Percentiles rank a stretch among this genome's conserved stretches.
Evolutionary conservation across 2,329 filamentous ascomycete genomes (phyloP).

Genomic region (Alternaria viburni): DNA sequence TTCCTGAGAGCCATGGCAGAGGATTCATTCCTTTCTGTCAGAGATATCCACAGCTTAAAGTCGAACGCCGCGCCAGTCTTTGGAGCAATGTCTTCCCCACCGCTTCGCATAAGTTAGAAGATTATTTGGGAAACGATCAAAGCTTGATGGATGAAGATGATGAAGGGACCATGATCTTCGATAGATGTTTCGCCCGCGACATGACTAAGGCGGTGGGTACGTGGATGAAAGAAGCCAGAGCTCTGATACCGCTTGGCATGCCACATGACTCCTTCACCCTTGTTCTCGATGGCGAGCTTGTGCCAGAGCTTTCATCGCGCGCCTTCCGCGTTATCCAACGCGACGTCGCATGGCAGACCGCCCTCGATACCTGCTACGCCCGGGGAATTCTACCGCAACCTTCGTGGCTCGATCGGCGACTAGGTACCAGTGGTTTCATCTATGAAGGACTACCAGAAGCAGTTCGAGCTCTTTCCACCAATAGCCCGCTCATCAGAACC

Average conservation of each 20-base stretch:
- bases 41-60: no score
- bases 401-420: not conserved
- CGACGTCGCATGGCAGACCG: not conserved
- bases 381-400: no score
- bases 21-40: no score
- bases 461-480: not conserved
- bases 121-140: no score
- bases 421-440: not conserved
- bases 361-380: not conserved
- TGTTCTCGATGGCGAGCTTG: not conserved
- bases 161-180: no score
- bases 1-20: no score
- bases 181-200: no score
- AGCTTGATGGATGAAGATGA: no score
- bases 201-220: not conserved
- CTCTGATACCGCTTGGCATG: not conserved
- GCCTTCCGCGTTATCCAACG: not conserved
- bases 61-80: no score
- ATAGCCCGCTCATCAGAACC: not conserved
- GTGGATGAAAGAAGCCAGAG: not conserved
- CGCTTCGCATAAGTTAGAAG: no score
- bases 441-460: not conserved
- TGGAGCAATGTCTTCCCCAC: no score
- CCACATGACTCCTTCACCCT: not conserved
- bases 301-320: not conserved